phyloP scores from a whole-genome alignment of 352 stramenopile genomes.

The Peronospora farinosa region DNA sequence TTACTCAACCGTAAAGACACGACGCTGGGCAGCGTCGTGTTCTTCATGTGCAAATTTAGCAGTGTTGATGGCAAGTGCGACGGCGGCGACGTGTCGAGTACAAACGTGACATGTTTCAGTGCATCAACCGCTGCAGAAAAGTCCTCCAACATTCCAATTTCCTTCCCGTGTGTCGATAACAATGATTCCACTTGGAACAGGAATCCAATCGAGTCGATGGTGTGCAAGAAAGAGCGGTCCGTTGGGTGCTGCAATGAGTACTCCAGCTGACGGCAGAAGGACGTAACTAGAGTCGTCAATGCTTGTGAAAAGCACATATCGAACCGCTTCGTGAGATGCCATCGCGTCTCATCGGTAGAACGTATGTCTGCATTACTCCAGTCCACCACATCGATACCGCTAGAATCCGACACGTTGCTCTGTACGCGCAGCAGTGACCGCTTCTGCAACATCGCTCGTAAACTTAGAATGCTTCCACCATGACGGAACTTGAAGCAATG shows the following conservation, averaged over 20 bases:
- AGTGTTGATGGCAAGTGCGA: constrained; percentile 57
- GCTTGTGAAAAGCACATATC: constrained; percentile 80
- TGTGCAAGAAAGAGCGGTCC: constrained; percentile 47
- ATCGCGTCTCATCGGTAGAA: constrained; percentile 55
- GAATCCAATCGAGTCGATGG: constrained; percentile 68
- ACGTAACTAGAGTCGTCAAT: constrained; percentile 59
- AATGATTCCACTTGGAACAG: constrained; percentile 89
- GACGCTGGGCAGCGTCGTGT: constrained; percentile 59
- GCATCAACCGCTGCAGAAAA: constrained; percentile 73
- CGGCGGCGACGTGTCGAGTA: constrained; percentile 58
- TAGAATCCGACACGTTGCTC: constrained; percentile 40
- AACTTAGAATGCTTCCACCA: constrained; percentile 57
- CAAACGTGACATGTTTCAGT: constrained; percentile 62
- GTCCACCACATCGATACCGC: constrained; percentile 27
- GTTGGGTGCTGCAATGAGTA: constrained; percentile 58
- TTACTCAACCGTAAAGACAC: constrained; percentile 65
- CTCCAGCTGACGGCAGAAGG: constrained; percentile 69
- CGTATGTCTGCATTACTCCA: constrained; percentile 52
- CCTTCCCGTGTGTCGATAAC: constrained; percentile 91
- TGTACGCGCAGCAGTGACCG: constrained; percentile 41
- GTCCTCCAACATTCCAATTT: constrained; percentile 93
- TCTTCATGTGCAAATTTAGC: constrained; percentile 74
- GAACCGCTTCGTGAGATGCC: constrained; percentile 69
- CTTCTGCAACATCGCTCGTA: constrained; percentile 56
- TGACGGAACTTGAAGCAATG: constrained; percentile 83